Base-by-base conservation (phyloP, 371 early-diverging fungal genomes). In the Mortierella sp. region DNA sequence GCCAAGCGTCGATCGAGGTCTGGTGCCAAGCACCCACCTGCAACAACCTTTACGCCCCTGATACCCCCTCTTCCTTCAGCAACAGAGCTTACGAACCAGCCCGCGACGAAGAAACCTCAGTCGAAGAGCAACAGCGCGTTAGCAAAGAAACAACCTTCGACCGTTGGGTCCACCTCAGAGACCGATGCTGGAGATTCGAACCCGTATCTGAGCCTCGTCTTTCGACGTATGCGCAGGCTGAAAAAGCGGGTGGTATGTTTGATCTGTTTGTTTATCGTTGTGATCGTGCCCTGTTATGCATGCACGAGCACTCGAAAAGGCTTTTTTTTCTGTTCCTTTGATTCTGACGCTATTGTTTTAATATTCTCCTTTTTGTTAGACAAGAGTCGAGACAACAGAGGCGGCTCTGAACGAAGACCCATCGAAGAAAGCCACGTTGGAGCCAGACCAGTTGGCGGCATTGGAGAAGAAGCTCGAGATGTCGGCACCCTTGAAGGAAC, bases 401-500 rank as follows among this genome's bases (percentile, higher is more conserved):
- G 63, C 72, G 5, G 16, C 18, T 24, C 41, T 78, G 68, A 32
- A 35, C n/a, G n/a, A 21, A 10, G 70, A 74, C 21, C 79, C 79
- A 21, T 65, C 58, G 4, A 44, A 18, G 3, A 78, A 55, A 32
- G 56, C 10, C 24, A 68, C 27, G 18, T 49, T 78, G 71, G 63
- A 63, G 4, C 74, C 21, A 4, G 79, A n/a, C 1, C 79, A 74
- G 56, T 29, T 78, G 11, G 24, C 55, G 32, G 48, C 70, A 8
- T 14, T 78, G n/a, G 79, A 70, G 44, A 56, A 55, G 11, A 78
- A 78, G 46, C 56, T 21, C 41, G 79, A 78, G 12, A 35, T 43
- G 21, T 27, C 38, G 18, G 79, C 70, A 8, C 32, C 43, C 14
- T n/a, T 78, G 56, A 51, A 51, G 18, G 79, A 78, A 56, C 43